A percentile compares a stretch with the other conserved stretches of the same genome.
These are phyloP conservation scores for Pseudocercospora fijiensis DNA, from an alignment of 2,329 filamentous ascomycete genomes.

Conservation along the genomic window DNA sequence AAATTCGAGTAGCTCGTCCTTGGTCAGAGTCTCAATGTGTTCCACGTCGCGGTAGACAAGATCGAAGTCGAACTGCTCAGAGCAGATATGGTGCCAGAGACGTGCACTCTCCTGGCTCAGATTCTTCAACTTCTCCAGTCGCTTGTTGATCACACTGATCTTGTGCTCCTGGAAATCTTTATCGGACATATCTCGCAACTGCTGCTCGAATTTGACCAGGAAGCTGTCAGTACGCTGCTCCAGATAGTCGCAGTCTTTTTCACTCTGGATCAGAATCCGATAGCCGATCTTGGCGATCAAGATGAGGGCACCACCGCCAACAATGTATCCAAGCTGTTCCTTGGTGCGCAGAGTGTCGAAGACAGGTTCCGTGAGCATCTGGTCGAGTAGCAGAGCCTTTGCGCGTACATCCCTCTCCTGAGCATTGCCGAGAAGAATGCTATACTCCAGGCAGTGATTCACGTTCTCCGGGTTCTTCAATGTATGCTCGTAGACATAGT, in stretches of 20 bases:
- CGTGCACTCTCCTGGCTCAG: constrained; percentile 77
- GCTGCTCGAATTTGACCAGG: constrained; percentile 64
- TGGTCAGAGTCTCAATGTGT: constrained; percentile 70
- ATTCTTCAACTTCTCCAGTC: constrained; percentile 90
- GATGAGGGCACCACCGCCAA: constrained; percentile 76
- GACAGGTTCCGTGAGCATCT: constrained; percentile 87
- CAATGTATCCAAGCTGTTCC: constrained; percentile 95
- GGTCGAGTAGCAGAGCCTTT: constrained; percentile 76
- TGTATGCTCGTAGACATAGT: constrained; percentile 77
- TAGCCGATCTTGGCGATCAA: constrained; percentile 76
- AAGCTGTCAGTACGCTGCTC: constrained; percentile 87
- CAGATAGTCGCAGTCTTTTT: constrained; percentile 78
- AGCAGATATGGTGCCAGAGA: constrained; percentile 81
- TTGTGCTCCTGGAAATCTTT: constrained; percentile 88
- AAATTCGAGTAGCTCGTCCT: constrained; percentile 76
- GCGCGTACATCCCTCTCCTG: constrained; percentile 68
- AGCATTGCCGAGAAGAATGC: constrained; percentile 45
- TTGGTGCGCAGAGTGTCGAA: constrained; percentile 96
- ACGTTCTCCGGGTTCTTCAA: constrained; percentile 86
- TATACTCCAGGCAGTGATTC: constrained; percentile 55
- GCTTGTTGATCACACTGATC: constrained; percentile 79
- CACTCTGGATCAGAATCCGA: constrained; percentile 89
- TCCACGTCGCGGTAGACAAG: constrained; percentile 75
- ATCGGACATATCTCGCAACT: constrained; percentile 72
- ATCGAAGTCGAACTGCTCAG: constrained; percentile 86